Percentiles rank a stretch among this genome's conserved stretches.
These are phyloP conservation scores for Isabelozyma gotoi DNA, from an alignment of 805 yeast genomes.

Conservation along the genomic window DNA sequence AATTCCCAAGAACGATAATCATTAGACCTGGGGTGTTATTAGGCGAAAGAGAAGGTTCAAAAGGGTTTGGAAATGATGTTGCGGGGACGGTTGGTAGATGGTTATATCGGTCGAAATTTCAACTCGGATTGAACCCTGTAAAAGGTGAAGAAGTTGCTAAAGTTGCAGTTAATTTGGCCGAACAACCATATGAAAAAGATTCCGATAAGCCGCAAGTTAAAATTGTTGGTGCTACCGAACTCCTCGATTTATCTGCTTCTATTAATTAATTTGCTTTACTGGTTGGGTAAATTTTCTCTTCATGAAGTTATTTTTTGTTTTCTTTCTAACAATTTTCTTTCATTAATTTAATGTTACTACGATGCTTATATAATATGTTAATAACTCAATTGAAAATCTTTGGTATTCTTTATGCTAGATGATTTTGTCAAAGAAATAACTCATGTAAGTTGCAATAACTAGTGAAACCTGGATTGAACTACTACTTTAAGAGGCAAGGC, in stretches of 20 bases:
- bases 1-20: slow-evolving; percentile 71
- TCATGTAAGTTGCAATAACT: too few relatives aligned
- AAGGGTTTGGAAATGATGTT: slow-evolving; percentile 35
- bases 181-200: slow-evolving; percentile 10
- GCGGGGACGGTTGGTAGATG: slow-evolving; percentile 28
- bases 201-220: slow-evolving; percentile 18
- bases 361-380: too few relatives aligned
- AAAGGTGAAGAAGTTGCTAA: slow-evolving; percentile 65
- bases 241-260: slow-evolving; percentile 15
- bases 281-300: too few relatives aligned
- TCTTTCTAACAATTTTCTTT: too few relatives aligned
- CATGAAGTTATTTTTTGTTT: too few relatives aligned
- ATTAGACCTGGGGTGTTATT: slow-evolving; percentile 74
- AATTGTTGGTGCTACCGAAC: slow-evolving; percentile 18
- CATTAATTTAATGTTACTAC: too few relatives aligned
- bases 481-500: too few relatives aligned
- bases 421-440: too few relatives aligned
- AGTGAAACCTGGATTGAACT: too few relatives aligned
- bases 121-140: slow-evolving; percentile 39
- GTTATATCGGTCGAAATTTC: slow-evolving; percentile 5
- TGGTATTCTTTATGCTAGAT: too few relatives aligned
- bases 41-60: slow-evolving; percentile 55
- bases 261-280: too few relatives aligned
- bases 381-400: too few relatives aligned
- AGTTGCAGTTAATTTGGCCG: slow-evolving; percentile 48